These are phyloP conservation scores for Beta corolliflora DNA, from an alignment of 179 eudicot genomes.

Conservation along the genomic window DNA sequence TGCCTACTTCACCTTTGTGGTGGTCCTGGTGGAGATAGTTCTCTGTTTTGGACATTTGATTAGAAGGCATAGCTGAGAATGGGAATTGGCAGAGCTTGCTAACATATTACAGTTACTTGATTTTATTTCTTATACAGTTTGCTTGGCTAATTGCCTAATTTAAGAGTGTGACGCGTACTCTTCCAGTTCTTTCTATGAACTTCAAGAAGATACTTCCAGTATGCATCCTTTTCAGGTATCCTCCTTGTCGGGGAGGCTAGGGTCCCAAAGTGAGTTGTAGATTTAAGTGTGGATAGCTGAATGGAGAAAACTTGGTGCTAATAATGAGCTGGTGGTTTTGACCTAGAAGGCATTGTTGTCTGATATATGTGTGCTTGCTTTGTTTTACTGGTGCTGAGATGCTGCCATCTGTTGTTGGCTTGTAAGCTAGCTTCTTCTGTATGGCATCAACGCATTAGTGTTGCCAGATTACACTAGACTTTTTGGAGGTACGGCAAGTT, in stretches of 20 bases:
- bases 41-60: not conserved
- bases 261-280: not conserved
- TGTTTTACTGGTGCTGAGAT: not conserved
- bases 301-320: not conserved
- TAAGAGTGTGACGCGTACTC: not conserved
- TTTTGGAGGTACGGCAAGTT: no score
- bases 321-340: not conserved
- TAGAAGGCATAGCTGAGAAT: not conserved
- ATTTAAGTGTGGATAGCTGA: not conserved
- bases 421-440: not conserved
- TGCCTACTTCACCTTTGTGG: not conserved
- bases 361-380: no score
- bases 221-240: not conserved
- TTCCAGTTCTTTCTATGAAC: not conserved
- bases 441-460: not conserved
- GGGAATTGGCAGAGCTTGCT: constrained; percentile 1
- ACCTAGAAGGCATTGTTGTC: no score
- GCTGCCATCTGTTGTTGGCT: not conserved
- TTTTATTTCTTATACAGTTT: not conserved
- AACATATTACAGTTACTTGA: not conserved
- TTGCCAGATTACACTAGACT: not conserved
- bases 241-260: not conserved
- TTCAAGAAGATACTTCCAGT: no score
- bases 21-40: not conserved
- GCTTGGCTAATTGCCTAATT: not conserved